A percentile compares a stretch with the other conserved stretches of the same genome.
Evolutionary conservation across 164 flowering plant genomes (phyloP).

Genomic region (Tetrastigma voinierianum): DNA sequence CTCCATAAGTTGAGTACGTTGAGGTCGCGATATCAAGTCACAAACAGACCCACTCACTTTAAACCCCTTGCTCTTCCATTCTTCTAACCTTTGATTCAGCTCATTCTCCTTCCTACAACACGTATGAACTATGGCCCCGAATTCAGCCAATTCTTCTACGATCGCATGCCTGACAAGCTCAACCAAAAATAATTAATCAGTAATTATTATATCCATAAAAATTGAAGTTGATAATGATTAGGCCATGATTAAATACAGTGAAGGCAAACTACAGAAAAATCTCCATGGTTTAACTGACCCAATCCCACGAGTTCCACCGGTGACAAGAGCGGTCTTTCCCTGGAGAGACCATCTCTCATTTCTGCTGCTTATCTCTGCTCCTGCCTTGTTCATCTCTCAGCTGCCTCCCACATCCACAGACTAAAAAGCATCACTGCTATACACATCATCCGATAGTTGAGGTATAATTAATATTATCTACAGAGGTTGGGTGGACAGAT

Average conservation of each 20-base stretch:
- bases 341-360: constrained; percentile 44
- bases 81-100: constrained; percentile 30
- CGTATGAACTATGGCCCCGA: constrained; percentile 45
- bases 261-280: too few species aligned
- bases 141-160: constrained; percentile 61
- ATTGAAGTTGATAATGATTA: too few species aligned
- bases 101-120: constrained; percentile 44
- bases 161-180: constrained; percentile 25
- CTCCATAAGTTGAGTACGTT: constrained; percentile 43
- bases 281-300: constrained; percentile 30
- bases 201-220: background rate
- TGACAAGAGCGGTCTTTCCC: constrained; percentile 59
- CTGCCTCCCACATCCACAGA: too few species aligned
- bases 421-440: too few species aligned
- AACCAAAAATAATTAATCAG: background rate
- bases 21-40: constrained; percentile 32
- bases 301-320: constrained; percentile 56
- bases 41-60: constrained; percentile 55
- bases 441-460: too few species aligned
- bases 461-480: too few species aligned
- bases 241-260: too few species aligned
- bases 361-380: background rate
- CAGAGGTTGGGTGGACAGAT: too few species aligned
- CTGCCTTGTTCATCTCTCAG: too few species aligned
- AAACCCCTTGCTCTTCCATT: constrained; percentile 46